phyloP scores from a whole-genome alignment of 169 alveolate genomes.

The Cryptosporidium sp. region DNA sequence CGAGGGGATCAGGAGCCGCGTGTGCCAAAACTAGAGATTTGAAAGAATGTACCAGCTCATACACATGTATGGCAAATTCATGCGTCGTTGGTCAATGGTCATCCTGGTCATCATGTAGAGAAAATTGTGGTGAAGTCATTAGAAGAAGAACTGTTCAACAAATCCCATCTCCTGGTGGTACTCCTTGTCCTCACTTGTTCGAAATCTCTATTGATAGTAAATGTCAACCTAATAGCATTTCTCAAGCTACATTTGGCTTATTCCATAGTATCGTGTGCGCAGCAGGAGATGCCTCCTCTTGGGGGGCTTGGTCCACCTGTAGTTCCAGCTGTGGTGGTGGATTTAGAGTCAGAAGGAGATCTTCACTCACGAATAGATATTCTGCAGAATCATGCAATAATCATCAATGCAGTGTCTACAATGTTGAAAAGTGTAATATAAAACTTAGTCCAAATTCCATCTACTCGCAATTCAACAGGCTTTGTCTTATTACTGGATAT shows the following conservation, averaged over 20 bases:
- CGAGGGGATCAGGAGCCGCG: constrained; percentile 36
- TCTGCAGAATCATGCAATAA: constrained; percentile 28
- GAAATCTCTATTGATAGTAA: not conserved
- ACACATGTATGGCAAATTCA: constrained; percentile 19
- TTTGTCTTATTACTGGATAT: constrained; percentile 51
- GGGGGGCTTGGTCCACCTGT: constrained; percentile 55
- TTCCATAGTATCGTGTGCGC: not conserved
- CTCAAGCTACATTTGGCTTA: too few relatives aligned
- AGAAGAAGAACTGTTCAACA: constrained; percentile 65
- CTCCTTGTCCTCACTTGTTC: constrained; percentile 32
- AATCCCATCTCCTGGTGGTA: constrained; percentile 60
- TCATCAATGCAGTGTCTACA: constrained; percentile 9
- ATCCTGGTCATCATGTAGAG: constrained; percentile 13
- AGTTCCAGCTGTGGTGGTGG: constrained; percentile 52
- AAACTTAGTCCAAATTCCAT: not conserved
- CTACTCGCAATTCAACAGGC: constrained; percentile 26
- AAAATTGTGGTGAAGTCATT: not conserved
- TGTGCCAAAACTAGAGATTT: constrained; percentile 37
- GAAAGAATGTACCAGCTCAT: constrained; percentile 1
- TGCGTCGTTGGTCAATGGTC: constrained; percentile 67
- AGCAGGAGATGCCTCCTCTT: not conserved
- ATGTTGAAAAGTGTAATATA: constrained; percentile 6
- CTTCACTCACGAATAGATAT: not conserved
- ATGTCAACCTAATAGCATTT: not conserved
- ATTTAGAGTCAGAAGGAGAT: not conserved